Evolutionary conservation across 768 basidiomycete species (phyloP).

Genomic region (Kwoniella bestiolae): DNA sequence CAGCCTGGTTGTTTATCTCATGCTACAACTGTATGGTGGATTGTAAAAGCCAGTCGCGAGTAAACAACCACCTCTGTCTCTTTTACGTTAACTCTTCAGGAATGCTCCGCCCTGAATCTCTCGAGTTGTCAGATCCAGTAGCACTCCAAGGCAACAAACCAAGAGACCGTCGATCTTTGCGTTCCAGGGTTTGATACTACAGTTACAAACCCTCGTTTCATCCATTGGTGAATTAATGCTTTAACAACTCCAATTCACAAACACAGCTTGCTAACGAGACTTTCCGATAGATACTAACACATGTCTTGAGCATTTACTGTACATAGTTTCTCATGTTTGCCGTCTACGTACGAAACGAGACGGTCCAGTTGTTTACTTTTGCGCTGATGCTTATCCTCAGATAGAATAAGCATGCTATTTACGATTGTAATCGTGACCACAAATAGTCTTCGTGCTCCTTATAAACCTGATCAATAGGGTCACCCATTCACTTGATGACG

Average conservation of each 20-base stretch:
- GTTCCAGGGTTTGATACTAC: neutral
- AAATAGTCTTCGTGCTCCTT: neutral
- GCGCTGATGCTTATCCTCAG: neutral
- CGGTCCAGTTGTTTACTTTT: neutral
- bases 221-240: neutral
- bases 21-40: neutral
- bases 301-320: too few relatives aligned
- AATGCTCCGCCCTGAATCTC: neutral
- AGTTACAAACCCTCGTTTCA: neutral
- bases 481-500: too few relatives aligned
- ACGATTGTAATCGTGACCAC: neutral
- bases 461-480: too few relatives aligned
- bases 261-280: neutral
- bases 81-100: neutral
- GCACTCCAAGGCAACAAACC: neutral
- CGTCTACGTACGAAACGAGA: neutral
- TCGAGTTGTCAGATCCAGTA: neutral
- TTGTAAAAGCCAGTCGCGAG: constrained; percentile 11
- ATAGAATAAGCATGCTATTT: neutral
- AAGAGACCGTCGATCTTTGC: constrained; percentile 11
- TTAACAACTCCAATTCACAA: neutral
- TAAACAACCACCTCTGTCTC: neutral
- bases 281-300: neutral
- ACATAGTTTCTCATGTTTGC: neutral
- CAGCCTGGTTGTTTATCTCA: neutral